These are phyloP conservation scores for Colletotrichum viniferum DNA, from an alignment of 2,329 filamentous ascomycete genomes.

Conservation along the genomic window DNA sequence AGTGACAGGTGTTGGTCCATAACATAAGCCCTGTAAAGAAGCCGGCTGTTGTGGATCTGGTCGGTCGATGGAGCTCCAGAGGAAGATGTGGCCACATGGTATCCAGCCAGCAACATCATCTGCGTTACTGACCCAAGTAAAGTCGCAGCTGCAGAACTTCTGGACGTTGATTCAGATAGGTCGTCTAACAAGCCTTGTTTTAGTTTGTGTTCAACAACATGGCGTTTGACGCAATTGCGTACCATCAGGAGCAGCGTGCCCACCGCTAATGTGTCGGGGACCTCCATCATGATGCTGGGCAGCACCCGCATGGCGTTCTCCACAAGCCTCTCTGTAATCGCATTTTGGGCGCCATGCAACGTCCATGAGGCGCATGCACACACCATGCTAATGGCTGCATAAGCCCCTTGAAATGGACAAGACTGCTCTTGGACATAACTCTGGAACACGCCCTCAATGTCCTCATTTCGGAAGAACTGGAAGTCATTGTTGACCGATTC, in stretches of 20 bases:
- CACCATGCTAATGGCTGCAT: not conserved
- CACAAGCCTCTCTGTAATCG: not conserved
- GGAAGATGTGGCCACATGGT: not conserved
- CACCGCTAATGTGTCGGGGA: not conserved
- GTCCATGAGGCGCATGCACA: not conserved
- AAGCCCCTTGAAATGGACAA: not conserved
- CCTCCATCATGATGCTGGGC: not conserved
- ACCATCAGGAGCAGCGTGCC: not conserved
- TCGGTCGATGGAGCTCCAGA: not conserved
- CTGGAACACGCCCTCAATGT: not conserved
- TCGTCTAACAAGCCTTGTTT: rapidly evolving
- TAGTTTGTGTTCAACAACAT: not conserved
- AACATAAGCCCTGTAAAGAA: not conserved
- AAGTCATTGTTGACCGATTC: not conserved
- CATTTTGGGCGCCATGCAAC: not conserved
- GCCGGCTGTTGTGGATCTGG: not conserved
- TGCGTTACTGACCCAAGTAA: not conserved
- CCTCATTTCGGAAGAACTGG: not conserved
- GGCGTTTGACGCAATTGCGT: not conserved
- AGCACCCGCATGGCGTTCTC: not conserved
- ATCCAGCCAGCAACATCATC: not conserved
- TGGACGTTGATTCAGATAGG: not conserved
- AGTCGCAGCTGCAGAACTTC: not conserved
- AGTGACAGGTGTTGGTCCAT: not conserved
- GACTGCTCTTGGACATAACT: not conserved